Evolutionary conservation across 2,329 filamentous ascomycete genomes (phyloP), one percentile per base, ranked within the genome.

Genomic region (Penicillium sp.): DNA sequence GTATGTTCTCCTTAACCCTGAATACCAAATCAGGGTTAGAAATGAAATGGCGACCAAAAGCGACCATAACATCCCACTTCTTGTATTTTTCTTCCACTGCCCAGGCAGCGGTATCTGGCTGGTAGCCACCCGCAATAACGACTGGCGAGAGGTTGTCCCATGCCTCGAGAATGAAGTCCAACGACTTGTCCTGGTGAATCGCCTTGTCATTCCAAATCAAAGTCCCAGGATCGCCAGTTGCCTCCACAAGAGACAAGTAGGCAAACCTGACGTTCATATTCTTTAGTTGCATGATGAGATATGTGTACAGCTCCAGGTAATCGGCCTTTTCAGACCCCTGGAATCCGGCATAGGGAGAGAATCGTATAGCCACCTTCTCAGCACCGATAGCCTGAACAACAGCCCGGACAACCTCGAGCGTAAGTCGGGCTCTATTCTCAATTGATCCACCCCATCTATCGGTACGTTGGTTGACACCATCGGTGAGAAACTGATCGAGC

Each of bases 171-270:
- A 79, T 57, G 52, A 74, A 77, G 27, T 77, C 70, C 31, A 79
- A 61, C 1, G 69, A 63, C 4, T 70, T 58, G 11, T 42, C 26
- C 22, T 44, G 33, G 9, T 51, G 31, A 12, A 44, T 49, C 14
- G 48, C 46, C 8, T 51, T 40, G 2, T 49, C 47, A 4, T 49
- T 29, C 29, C 49, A 45, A 31, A 56, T 49, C 37, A 52, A 49
- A 31, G 42, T 37, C 25, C 49, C 49, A 15, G 49, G 49, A n/a
- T 53, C 40, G 20, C 51, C 70, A 0, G 83, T 77, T 0, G 82
- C 78, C 58, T 88, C 83, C 7, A 88, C 70, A 0, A 87, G 58
- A 64, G 86, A 83, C 1, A 88, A 64, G 62, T 85, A 88, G 0
- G 83, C 79, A 11, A 89, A 70, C 0, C 79, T 75, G 2, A 84